phyloP scores from a whole-genome alignment of 2,329 filamentous ascomycete species.

The Xylariaceae sp. region DNA sequence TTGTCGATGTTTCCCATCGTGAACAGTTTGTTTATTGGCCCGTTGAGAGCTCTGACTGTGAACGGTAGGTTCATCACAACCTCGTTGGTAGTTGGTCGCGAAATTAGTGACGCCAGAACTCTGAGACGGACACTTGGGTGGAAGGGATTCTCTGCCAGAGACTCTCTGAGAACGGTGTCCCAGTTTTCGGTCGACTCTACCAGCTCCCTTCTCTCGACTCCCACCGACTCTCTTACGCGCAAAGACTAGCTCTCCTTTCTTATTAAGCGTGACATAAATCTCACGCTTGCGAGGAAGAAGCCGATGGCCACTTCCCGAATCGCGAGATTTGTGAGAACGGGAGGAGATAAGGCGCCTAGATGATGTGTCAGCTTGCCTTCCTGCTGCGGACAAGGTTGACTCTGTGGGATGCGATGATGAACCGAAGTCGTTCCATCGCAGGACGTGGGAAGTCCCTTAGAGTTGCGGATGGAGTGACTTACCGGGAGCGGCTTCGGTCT shows the following conservation, averaged over 20 bases:
- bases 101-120: slow-evolving; percentile 16
- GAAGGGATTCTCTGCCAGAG: slow-evolving; percentile 19
- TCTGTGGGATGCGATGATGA: neutral
- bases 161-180: slow-evolving; percentile 26
- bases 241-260: slow-evolving; percentile 25
- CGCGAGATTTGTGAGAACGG: neutral
- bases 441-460: neutral
- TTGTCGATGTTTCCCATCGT: neutral
- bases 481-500: slow-evolving; percentile 16
- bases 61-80: neutral
- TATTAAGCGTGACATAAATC: slow-evolving; percentile 26
- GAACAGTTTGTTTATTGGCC: too few relatives aligned
- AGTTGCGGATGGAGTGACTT: slow-evolving; percentile 3
- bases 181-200: slow-evolving; percentile 25
- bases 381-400: neutral
- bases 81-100: slow-evolving; percentile 4
- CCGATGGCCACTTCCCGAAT: slow-evolving; percentile 12
- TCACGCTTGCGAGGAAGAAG: slow-evolving; percentile 18
- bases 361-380: slow-evolving; percentile 7
- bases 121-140: slow-evolving; percentile 16
- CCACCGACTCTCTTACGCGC: slow-evolving; percentile 26
- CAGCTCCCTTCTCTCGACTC: slow-evolving; percentile 26
- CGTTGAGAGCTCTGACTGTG: too few relatives aligned
- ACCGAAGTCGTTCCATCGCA: neutral
- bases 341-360: slow-evolving; percentile 18